Evolutionary conservation across 257 asterid genomes (phyloP).

Genomic region (Primulina tabacum): DNA sequence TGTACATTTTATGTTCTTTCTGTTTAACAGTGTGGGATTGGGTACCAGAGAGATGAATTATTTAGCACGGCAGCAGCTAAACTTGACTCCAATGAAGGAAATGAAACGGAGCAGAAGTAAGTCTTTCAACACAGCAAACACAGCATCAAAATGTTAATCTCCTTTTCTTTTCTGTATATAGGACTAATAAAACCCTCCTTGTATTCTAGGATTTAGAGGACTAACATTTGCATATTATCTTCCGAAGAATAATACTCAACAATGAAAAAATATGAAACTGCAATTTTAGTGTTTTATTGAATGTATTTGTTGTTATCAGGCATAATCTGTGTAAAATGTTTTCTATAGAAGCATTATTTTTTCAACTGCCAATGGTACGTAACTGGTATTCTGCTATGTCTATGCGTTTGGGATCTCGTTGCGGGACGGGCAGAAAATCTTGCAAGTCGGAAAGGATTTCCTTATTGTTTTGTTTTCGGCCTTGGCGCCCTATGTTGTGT

Average conservation of each 20-base stretch:
- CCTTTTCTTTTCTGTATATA: conserved; percentile 7
- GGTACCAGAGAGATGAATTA: conserved; percentile 37
- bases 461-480: too few relatives aligned
- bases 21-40: not conserved
- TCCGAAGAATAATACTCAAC: not conserved
- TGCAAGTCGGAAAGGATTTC: too few relatives aligned
- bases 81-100: conserved; percentile 29
- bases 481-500: too few relatives aligned
- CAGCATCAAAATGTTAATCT: not conserved
- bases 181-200: not conserved
- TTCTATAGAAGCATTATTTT: too few relatives aligned
- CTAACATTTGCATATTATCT: not conserved
- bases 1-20: conserved; percentile 3
- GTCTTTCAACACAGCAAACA: conserved; percentile 5
- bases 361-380: not conserved
- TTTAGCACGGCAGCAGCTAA: conserved; percentile 38
- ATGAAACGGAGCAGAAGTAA: conserved; percentile 40
- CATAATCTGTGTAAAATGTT: not conserved
- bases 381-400: too few relatives aligned
- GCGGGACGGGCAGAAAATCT: too few relatives aligned
- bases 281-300: not conserved
- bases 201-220: not conserved
- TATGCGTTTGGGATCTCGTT: too few relatives aligned
- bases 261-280: not conserved
- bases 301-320: not conserved